phyloP scores from a whole-genome alignment of 1,284 basidiomycete genomes.

The Lentinus polychrous region DNA sequence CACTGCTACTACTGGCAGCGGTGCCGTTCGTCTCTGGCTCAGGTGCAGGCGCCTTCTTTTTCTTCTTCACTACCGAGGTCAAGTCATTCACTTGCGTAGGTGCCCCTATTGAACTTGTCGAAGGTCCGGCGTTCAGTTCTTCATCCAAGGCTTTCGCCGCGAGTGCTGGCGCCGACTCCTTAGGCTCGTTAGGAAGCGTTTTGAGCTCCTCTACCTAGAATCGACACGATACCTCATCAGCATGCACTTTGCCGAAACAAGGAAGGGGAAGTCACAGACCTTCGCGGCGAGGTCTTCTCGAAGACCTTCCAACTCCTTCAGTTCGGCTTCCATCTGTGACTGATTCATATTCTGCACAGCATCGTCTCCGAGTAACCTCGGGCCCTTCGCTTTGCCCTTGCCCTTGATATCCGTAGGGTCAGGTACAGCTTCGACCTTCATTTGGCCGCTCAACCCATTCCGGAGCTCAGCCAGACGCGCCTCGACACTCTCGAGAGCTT shows the following conservation, averaged over 20 bases:
- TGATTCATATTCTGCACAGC: conserved; percentile 54
- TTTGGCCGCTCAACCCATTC: conserved; percentile 40
- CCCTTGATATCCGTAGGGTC: conserved; percentile 44
- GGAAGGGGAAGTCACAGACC: conserved; percentile 33
- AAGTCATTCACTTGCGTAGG: conserved; percentile 64
- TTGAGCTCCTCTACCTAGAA: conserved; percentile 81
- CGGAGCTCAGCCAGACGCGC: conserved; percentile 60
- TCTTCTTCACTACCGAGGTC: conserved; percentile 79
- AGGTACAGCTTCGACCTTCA: conserved; percentile 18
- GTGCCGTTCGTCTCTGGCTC: conserved; percentile 25
- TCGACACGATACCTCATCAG: not conserved
- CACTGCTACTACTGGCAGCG: conserved; percentile 10
- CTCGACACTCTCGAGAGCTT: conserved; percentile 71
- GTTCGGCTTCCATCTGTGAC: conserved; percentile 65
- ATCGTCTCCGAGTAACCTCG: conserved; percentile 41
- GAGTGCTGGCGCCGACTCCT: conserved; percentile 52
- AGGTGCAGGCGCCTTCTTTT: conserved; percentile 53
- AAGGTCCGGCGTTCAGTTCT: conserved; percentile 45
- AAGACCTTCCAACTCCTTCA: conserved; percentile 71
- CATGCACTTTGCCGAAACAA: not conserved
- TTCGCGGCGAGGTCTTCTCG: conserved; percentile 77
- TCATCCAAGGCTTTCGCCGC: conserved; percentile 64
- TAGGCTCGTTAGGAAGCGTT: conserved; percentile 57
- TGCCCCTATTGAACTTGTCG: conserved; percentile 19
- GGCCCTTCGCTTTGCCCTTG: conserved; percentile 53